phyloP scores from a whole-genome alignment of 2,329 filamentous ascomycete genomes.

The Fusarium duplospermum region DNA sequence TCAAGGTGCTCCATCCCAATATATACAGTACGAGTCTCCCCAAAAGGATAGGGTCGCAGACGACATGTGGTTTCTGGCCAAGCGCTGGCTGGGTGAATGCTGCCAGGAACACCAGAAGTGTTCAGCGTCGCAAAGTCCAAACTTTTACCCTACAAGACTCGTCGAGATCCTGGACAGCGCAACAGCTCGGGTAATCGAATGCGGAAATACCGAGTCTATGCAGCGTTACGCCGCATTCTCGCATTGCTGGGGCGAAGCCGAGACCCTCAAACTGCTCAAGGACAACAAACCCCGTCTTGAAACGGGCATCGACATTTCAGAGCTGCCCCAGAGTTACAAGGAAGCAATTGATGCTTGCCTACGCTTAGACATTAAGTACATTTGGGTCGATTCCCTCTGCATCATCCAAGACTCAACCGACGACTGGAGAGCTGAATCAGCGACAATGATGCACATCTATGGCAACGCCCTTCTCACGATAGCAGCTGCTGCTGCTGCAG shows the following conservation, averaged over 20 bases:
- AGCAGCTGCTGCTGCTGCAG: not conserved
- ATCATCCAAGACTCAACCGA: not conserved
- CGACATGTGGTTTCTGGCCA: not conserved
- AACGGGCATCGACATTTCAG: not conserved
- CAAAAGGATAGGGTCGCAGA: too few species aligned
- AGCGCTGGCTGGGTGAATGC: not conserved
- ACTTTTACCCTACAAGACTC: slow-evolving; percentile 1
- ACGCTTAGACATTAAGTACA: not conserved
- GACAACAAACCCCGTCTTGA: not conserved
- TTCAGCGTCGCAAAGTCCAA: not conserved
- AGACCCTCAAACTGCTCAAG: slow-evolving; percentile 3
- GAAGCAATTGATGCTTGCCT: not conserved
- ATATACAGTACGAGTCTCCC: not conserved
- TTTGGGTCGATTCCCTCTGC: slow-evolving; percentile 2
- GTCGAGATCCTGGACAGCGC: not conserved
- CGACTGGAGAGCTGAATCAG: not conserved
- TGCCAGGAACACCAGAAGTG: not conserved
- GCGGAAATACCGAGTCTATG: not conserved
- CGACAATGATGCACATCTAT: slow-evolving; percentile 5
- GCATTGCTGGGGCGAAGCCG: slow-evolving; percentile 6
- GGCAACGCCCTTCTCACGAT: not conserved
- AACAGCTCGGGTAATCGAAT: not conserved
- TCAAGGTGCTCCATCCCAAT: not conserved
- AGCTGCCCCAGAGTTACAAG: slow-evolving; percentile 5
- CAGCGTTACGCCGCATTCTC: slow-evolving; percentile 6